Evolutionary conservation across 2,329 filamentous ascomycete species (phyloP).

Genomic region (Claviceps pazoutovae): DNA sequence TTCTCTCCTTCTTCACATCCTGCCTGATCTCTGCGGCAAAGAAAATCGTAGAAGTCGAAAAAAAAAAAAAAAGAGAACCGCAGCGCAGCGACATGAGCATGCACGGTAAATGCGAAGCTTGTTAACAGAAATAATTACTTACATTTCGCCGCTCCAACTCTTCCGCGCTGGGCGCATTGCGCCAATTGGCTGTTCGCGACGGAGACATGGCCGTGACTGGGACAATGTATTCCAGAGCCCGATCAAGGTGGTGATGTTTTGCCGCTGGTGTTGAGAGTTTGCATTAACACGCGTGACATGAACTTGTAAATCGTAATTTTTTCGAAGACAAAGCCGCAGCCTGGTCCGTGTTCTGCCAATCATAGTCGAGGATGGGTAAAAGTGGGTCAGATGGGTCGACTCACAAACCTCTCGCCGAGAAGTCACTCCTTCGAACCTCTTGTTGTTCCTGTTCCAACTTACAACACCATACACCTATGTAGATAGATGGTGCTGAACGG

Average conservation of each 20-base stretch:
- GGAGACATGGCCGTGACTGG: constrained; percentile 17
- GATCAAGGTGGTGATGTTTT: not conserved
- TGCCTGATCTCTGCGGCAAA: not conserved
- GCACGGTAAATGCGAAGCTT: no score
- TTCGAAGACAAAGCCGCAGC: no score
- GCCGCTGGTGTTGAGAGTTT: not conserved
- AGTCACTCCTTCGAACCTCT: no score
- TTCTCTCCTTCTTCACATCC: not conserved
- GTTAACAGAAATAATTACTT: constrained; percentile 10
- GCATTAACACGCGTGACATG: no score
- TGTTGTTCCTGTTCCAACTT: no score
- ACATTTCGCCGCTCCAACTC: constrained; percentile 51
- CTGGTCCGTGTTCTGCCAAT: no score
- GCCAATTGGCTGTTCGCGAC: constrained; percentile 21
- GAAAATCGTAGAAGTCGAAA: not conserved
- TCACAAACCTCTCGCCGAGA: no score
- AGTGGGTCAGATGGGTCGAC: no score
- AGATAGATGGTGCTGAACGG: no score
- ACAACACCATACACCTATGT: no score
- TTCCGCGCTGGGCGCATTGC: constrained; percentile 30
- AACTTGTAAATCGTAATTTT: no score
- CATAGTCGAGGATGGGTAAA: no score
- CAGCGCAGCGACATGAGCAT: not conserved
- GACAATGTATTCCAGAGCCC: not conserved
- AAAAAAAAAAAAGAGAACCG: not conserved